Percentiles rank a stretch among this genome's conserved stretches.
These are phyloP conservation scores for Mycosphaerella sp. DNA, from an alignment of 2,329 filamentous ascomycete genomes.

Conservation along the genomic window DNA sequence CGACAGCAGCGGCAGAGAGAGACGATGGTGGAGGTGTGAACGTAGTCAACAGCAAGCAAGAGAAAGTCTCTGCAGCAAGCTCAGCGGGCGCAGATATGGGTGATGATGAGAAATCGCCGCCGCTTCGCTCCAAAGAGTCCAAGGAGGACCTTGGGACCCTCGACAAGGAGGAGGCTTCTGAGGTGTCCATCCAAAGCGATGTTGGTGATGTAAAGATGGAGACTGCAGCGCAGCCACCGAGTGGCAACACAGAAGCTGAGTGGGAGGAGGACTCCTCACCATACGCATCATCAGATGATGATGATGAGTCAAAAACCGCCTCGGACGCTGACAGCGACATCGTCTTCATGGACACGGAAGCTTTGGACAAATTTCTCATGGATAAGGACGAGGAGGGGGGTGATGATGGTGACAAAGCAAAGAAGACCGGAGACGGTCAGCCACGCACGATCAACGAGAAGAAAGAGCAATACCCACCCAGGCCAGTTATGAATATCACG, in stretches of 20 bases:
- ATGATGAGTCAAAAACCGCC: conserved; percentile 46
- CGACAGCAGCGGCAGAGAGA: conserved; percentile 12
- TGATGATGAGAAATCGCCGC: not conserved
- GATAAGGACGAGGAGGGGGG: conserved; percentile 72
- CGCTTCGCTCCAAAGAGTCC: too few relatives aligned
- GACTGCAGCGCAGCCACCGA: conserved; percentile 40
- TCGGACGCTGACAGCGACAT: conserved; percentile 54
- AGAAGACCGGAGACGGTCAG: conserved; percentile 36
- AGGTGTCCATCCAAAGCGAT: conserved; percentile 10
- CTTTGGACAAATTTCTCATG: conserved; percentile 81
- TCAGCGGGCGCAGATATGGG: not conserved
- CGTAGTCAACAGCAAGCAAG: not conserved
- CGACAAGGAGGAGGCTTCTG: not conserved
- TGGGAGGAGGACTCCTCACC: conserved; percentile 67
- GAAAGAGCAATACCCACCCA: conserved; percentile 43
- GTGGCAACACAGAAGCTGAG: conserved; percentile 57
- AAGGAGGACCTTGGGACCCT: too few relatives aligned
- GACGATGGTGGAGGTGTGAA: conserved; percentile 13
- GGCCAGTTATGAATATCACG: conserved; percentile 72
- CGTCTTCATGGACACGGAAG: conserved; percentile 69
- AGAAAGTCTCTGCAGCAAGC: not conserved
- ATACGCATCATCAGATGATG: conserved; percentile 42
- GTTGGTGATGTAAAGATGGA: conserved; percentile 39
- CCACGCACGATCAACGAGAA: conserved; percentile 79
- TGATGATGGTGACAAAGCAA: conserved; percentile 58